Evolutionary conservation across 257 asterid genomes (phyloP).

Genomic region (Capsicum baccatum): DNA sequence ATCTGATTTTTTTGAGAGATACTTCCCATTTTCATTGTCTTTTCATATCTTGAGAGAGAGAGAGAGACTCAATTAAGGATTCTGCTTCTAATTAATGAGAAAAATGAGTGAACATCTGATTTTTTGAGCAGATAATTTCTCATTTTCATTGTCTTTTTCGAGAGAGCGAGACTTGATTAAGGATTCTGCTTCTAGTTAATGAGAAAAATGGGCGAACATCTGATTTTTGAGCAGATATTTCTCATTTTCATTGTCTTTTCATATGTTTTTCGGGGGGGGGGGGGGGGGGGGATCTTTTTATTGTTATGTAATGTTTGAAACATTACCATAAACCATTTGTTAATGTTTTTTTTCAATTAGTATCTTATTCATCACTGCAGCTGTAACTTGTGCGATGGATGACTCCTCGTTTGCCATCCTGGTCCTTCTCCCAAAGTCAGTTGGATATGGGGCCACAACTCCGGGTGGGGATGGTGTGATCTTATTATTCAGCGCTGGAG

Average conservation of each 20-base stretch:
- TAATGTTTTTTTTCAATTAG: slow-evolving; percentile 8
- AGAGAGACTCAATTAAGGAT: not conserved
- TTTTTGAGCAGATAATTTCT: too few species aligned
- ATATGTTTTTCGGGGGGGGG: too few species aligned
- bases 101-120: not conserved
- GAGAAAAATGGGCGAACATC: not conserved
- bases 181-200: not conserved
- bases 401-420: slow-evolving; percentile 77
- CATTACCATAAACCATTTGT: not conserved
- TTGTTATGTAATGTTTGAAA: not conserved
- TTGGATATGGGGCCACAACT: slow-evolving; percentile 39
- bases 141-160: too few species aligned
- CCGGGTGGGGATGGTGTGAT: slow-evolving; percentile 60
- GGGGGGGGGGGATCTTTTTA: too few species aligned
- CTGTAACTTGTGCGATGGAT: slow-evolving; percentile 68
- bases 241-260: too few species aligned
- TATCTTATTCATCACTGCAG: slow-evolving; percentile 53
- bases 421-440: slow-evolving; percentile 49
- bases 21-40: too few species aligned
- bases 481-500: slow-evolving; percentile 65
- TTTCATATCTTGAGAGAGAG: not conserved
- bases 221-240: too few species aligned
- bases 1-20: too few species aligned
- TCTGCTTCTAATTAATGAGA: slow-evolving; percentile 8
- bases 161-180: not conserved